A percentile compares a stretch with the other conserved stretches of the same genome.
These are phyloP conservation scores for Hansenula lynferdii DNA, from an alignment of 1,139 yeast genomes.

Conservation along the genomic window DNA sequence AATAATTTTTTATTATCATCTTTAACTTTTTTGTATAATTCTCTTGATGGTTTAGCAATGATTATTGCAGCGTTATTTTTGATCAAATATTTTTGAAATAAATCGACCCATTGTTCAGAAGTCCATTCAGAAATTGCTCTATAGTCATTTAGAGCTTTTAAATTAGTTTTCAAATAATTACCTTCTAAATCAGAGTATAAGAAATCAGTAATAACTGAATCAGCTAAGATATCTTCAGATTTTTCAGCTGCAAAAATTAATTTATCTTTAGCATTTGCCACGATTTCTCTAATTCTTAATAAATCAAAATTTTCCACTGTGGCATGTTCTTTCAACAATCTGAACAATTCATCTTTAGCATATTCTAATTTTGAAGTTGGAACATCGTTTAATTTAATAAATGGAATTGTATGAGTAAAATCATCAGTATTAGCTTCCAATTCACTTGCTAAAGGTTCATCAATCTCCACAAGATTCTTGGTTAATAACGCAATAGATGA, in stretches of 20 bases:
- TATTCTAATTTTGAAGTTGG: conserved; percentile 59
- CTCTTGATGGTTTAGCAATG: conserved; percentile 69
- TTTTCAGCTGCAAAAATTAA: conserved; percentile 64
- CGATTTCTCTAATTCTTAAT: conserved; percentile 56
- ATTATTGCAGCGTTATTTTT: conserved; percentile 70
- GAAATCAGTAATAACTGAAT: conserved; percentile 71
- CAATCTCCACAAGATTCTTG: conserved; percentile 71
- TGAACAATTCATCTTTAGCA: conserved; percentile 47
- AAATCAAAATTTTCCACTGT: conserved; percentile 52
- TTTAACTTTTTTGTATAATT: conserved; percentile 50
- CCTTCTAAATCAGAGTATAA: conserved; percentile 70
- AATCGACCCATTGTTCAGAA: conserved; percentile 58
- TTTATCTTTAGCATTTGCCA: conserved; percentile 61
- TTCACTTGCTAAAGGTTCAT: conserved; percentile 76
- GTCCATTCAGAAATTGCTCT: conserved; percentile 60
- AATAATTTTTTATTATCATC: conserved; percentile 44
- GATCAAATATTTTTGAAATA: conserved; percentile 51
- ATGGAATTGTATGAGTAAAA: conserved; percentile 54
- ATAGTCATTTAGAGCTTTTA: conserved; percentile 54
- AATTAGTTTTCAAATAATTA: conserved; percentile 48
- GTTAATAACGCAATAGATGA: conserved; percentile 67
- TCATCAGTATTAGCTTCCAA: conserved; percentile 68
- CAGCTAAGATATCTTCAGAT: conserved; percentile 55
- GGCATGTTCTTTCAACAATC: conserved; percentile 47
- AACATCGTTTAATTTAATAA: conserved; percentile 64